Evolutionary conservation across 2,329 filamentous ascomycete genomes (phyloP).

Genomic region (Fusarium verrucosum): DNA sequence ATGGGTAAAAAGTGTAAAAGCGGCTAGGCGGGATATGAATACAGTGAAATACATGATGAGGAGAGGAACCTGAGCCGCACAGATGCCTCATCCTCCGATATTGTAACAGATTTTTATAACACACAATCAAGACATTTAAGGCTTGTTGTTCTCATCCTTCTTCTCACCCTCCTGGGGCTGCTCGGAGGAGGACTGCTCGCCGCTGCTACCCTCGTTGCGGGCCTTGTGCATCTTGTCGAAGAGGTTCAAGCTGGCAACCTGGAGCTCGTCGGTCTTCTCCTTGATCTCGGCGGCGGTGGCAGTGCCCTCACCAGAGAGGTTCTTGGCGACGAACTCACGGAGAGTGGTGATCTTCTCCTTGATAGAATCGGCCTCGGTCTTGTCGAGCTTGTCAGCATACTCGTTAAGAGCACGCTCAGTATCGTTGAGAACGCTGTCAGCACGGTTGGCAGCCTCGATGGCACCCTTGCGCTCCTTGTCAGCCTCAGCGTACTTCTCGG

Average conservation of each 20-base stretch:
- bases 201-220: slow-evolving; percentile 72
- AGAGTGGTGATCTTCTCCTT: slow-evolving; percentile 90
- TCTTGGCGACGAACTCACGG: slow-evolving; percentile 92
- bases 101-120: slow-evolving; percentile 45
- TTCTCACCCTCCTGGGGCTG: slow-evolving; percentile 73
- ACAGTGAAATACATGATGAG: slow-evolving; percentile 59
- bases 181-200: slow-evolving; percentile 58
- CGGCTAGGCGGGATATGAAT: slow-evolving; percentile 58
- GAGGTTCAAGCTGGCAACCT: slow-evolving; percentile 92
- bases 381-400: slow-evolving; percentile 95
- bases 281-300: slow-evolving; percentile 93
- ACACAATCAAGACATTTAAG: slow-evolving; percentile 55
- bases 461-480: slow-evolving; percentile 97
- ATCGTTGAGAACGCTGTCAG: slow-evolving; percentile 95
- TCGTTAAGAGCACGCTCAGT: slow-evolving; percentile 99
- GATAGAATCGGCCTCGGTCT: slow-evolving; percentile 92
- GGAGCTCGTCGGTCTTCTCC: slow-evolving; percentile 98
- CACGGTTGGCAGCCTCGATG: slow-evolving; percentile 97
- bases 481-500: slow-evolving; percentile 92
- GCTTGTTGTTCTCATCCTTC: slow-evolving; percentile 78
- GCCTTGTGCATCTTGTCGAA: slow-evolving; percentile 99
- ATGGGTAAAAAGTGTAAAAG: slow-evolving; percentile 55
- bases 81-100: slow-evolving; percentile 48
- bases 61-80: slow-evolving; percentile 49
- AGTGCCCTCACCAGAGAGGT: slow-evolving; percentile 88